Conservation (phyloP, 129 eudicot species). For the Tanacetum coccineum region DNA sequence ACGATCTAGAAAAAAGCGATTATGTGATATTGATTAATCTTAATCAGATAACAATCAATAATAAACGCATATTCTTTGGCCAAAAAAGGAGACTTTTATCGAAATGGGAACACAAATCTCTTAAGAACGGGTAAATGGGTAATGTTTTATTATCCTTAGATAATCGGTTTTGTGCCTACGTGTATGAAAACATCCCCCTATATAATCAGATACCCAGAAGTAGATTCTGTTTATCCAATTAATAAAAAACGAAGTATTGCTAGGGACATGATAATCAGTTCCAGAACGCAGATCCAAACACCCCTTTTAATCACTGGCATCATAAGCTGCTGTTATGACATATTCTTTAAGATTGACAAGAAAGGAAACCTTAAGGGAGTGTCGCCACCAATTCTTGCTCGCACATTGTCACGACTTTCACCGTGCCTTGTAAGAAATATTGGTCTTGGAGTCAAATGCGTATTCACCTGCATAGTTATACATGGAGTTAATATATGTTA, state of each 20-base stretch:
- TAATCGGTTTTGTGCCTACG: no score
- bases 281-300: no score
- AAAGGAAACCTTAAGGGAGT: conserved; percentile 60
- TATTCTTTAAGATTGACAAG: not conserved
- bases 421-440: conserved; percentile 92
- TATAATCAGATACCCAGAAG: no score
- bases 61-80: not conserved
- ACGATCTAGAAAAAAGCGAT: not conserved
- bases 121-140: no score
- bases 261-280: not conserved
- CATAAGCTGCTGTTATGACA: not conserved
- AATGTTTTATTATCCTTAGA: no score
- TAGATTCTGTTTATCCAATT: no score
- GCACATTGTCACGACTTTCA: conserved; percentile 82
- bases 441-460: conserved; percentile 91
- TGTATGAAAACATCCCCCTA: no score
- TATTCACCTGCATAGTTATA: conserved; percentile 69
- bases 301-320: no score
- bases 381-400: conserved; percentile 97
- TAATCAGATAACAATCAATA: not conserved
- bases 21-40: not conserved
- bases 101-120: no score
- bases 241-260: no score
- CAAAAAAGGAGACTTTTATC: not conserved
- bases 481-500: conserved; percentile 5